Percentiles rank a stretch among this genome's conserved stretches.
These are phyloP conservation scores for Cicer yamashitae DNA, from an alignment of 306 rosid genomes.

Conservation along the genomic window DNA sequence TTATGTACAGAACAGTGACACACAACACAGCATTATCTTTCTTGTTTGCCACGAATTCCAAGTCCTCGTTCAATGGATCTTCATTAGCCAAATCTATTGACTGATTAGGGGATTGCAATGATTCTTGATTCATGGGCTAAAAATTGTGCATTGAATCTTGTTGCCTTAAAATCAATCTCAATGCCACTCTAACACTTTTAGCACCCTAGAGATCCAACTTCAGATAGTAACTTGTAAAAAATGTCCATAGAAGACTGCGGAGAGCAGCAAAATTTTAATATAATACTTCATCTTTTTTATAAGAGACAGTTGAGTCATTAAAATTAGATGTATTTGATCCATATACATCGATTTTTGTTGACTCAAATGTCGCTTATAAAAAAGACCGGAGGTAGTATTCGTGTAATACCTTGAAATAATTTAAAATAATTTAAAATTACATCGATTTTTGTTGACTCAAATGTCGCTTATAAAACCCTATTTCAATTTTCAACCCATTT, in stretches of 20 bases:
- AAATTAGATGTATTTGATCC: too few species aligned
- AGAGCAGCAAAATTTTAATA: background rate
- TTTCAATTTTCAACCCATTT: background rate
- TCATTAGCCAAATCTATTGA: constrained; percentile 28
- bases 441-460: too few species aligned
- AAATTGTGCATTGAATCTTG: constrained; percentile 72
- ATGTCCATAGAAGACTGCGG: background rate
- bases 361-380: too few species aligned
- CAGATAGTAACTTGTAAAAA: background rate
- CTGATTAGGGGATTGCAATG: constrained; percentile 46
- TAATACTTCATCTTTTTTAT: background rate
- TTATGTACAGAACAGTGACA: background rate
- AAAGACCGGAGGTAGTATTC: too few species aligned
- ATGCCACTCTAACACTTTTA: constrained; percentile 75
- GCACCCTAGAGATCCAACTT: constrained; percentile 52
- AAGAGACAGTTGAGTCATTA: too few species aligned
- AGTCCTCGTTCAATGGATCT: constrained; percentile 47
- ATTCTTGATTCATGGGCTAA: constrained; percentile 64
- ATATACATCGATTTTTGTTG: too few species aligned
- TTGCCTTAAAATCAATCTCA: constrained; percentile 83
- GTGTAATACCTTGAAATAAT: background rate
- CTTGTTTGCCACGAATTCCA: constrained; percentile 61
- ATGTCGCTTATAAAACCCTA: background rate
- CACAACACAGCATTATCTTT: constrained; percentile 4
- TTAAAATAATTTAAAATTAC: background rate